A percentile compares a stretch with the other conserved stretches of the same genome.
Evolutionary conservation across 441 rosid genomes (phyloP).

Genomic region (Erodium chrysanthum): DNA sequence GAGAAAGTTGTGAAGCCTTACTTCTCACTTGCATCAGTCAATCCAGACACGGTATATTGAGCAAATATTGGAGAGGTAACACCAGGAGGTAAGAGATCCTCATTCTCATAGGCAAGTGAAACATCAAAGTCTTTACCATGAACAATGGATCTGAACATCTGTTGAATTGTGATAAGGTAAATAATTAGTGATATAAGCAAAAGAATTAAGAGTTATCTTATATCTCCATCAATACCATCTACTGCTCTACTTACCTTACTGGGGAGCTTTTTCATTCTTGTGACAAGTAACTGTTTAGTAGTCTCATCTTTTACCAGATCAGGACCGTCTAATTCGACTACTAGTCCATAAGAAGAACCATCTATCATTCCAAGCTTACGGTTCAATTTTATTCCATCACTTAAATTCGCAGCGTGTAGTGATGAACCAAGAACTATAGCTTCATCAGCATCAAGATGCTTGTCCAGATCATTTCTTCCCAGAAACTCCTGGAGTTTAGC

Average conservation of each 20-base stretch:
- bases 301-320: slow-evolving; percentile 55
- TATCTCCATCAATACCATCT: not conserved
- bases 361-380: slow-evolving; percentile 89
- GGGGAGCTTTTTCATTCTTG: slow-evolving; percentile 88
- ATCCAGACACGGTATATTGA: slow-evolving; percentile 73
- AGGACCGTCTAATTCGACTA: slow-evolving; percentile 66
- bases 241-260: slow-evolving; percentile 53
- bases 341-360: slow-evolving; percentile 78
- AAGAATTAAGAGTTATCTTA: not conserved
- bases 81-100: slow-evolving; percentile 70
- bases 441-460: slow-evolving; percentile 97
- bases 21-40: slow-evolving; percentile 69
- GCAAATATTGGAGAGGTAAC: slow-evolving; percentile 54
- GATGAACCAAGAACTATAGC: slow-evolving; percentile 88
- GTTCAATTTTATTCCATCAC: slow-evolving; percentile 93
- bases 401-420: slow-evolving; percentile 84
- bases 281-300: slow-evolving; percentile 63
- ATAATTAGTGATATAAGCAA: slow-evolving; percentile 19
- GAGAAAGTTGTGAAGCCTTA: slow-evolving; percentile 30
- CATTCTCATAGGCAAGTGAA: slow-evolving; percentile 69
- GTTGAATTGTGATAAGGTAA: slow-evolving; percentile 22
- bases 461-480: slow-evolving; percentile 81
- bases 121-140: slow-evolving; percentile 81
- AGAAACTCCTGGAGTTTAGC: slow-evolving; percentile 81
- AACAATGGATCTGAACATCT: slow-evolving; percentile 81